Conservation (phyloP, 495 filamentous ascomycete species). For the Pseudoneurospora amorphoporcata region DNA sequence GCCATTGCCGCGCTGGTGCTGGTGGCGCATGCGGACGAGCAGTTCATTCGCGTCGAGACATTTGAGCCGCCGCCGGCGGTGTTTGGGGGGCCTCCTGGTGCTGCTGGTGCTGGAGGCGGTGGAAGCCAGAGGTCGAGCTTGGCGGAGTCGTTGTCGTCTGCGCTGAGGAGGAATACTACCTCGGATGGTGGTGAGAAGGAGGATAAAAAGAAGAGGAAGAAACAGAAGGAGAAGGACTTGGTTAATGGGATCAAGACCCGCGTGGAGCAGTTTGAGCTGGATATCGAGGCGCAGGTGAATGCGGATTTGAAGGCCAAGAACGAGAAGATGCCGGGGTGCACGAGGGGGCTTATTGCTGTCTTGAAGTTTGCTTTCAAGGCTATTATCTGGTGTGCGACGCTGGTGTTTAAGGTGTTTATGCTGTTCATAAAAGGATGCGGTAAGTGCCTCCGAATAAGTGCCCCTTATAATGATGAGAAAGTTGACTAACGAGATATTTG, state of each 20-base stretch:
- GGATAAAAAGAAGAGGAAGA: slow-evolving; percentile 10
- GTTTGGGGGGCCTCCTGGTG: slow-evolving; percentile 9
- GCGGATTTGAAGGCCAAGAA: slow-evolving; percentile 31
- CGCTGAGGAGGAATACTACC: slow-evolving; percentile 8
- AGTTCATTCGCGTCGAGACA: slow-evolving; percentile 31
- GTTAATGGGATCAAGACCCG: slow-evolving; percentile 15
- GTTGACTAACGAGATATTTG: neutral
- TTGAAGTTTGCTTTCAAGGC: slow-evolving; percentile 35
- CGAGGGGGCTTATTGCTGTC: slow-evolving; percentile 29
- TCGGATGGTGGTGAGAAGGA: slow-evolving; percentile 11
- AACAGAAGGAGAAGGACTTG: slow-evolving; percentile 5
- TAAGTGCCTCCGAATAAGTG: slow-evolving; percentile 29
- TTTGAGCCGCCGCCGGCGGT: slow-evolving; percentile 42
- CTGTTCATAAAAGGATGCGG: slow-evolving; percentile 26
- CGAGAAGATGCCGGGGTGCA: slow-evolving; percentile 30
- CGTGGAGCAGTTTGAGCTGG: slow-evolving; percentile 45
- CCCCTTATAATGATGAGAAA: neutral
- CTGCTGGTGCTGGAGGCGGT: slow-evolving; percentile 5
- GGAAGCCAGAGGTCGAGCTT: slow-evolving; percentile 21
- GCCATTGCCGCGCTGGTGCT: slow-evolving; percentile 56
- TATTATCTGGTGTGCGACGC: slow-evolving; percentile 34
- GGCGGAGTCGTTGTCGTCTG: neutral
- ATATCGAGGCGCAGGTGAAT: slow-evolving; percentile 41
- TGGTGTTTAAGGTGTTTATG: slow-evolving; percentile 34
- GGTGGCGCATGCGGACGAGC: slow-evolving; percentile 55